phyloP scores from a whole-genome alignment of 768 basidiomycete species.

The Piloderma croceum region DNA sequence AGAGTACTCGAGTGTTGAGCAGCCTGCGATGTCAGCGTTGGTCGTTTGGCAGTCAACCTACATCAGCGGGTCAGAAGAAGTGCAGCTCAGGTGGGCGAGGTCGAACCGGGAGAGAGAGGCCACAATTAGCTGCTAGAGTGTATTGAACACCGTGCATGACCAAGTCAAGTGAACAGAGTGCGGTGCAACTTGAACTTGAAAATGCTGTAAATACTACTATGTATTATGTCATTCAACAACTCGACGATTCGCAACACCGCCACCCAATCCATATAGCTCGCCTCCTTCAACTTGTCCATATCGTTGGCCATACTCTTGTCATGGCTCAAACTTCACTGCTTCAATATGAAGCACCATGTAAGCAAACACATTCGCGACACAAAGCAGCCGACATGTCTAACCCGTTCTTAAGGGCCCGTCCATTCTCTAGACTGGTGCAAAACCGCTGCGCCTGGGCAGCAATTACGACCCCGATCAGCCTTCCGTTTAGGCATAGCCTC shows the following conservation, averaged over 20 bases:
- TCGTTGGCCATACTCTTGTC: constrained; percentile 1
- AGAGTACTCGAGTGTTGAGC: constrained; percentile 74
- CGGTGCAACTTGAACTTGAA: too few relatives aligned
- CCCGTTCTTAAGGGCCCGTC: constrained; percentile 61
- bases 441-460: constrained; percentile 66
- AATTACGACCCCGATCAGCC: constrained; percentile 64
- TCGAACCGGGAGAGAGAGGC: too few relatives aligned
- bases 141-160: too few relatives aligned
- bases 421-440: constrained; percentile 89
- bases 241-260: too few relatives aligned
- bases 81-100: too few relatives aligned
- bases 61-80: constrained; percentile 54
- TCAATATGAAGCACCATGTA: constrained; percentile 83
- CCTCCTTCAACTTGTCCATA: constrained; percentile 1
- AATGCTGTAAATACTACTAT: too few relatives aligned
- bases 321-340: constrained; percentile 72
- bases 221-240: too few relatives aligned
- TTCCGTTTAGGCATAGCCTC: constrained; percentile 86
- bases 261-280: too few relatives aligned
- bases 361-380: too few relatives aligned
- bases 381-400: constrained; percentile 16
- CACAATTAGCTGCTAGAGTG: too few relatives aligned
- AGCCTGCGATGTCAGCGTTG: constrained; percentile 52
- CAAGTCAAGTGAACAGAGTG: too few relatives aligned
- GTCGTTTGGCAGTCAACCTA: constrained; percentile 65